These are phyloP conservation scores for Crataegus laevigata DNA, from an alignment of 306 rosid genomes.

Conservation along the genomic window DNA sequence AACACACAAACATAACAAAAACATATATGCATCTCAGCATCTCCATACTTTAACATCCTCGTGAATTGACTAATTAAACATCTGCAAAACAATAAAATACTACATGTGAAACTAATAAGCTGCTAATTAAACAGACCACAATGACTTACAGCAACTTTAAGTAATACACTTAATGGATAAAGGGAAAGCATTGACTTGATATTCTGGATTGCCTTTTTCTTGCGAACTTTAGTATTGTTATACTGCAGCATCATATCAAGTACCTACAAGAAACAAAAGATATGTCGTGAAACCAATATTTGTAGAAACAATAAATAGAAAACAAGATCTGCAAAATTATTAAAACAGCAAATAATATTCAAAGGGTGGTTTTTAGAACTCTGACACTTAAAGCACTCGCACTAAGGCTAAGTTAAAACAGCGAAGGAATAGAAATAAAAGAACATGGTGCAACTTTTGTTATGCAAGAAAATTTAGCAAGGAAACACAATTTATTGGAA, in stretches of 20 bases:
- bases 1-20: neutral
- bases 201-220: slow-evolving; percentile 1
- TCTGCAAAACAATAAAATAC: neutral
- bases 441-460: neutral
- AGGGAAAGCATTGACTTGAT: slow-evolving; percentile 24
- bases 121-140: no score
- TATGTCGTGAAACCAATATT: slow-evolving; percentile 8
- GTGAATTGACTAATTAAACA: neutral
- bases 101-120: neutral
- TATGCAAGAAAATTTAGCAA: neutral
- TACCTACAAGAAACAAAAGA: slow-evolving; percentile 47
- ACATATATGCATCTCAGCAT: neutral
- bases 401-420: neutral
- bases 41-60: neutral
- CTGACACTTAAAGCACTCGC: neutral
- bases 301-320: slow-evolving; percentile 7
- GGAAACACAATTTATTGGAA: no score
- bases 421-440: neutral
- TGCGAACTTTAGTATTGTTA: slow-evolving; percentile 17
- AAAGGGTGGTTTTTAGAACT: neutral
- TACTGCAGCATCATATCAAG: slow-evolving; percentile 62
- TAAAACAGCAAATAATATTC: neutral
- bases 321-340: neutral
- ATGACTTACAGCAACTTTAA: slow-evolving; percentile 37
- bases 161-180: slow-evolving; percentile 63